Evolutionary conservation across 2,329 filamentous ascomycete species (phyloP).

Genomic region (Colletotrichum musae): DNA sequence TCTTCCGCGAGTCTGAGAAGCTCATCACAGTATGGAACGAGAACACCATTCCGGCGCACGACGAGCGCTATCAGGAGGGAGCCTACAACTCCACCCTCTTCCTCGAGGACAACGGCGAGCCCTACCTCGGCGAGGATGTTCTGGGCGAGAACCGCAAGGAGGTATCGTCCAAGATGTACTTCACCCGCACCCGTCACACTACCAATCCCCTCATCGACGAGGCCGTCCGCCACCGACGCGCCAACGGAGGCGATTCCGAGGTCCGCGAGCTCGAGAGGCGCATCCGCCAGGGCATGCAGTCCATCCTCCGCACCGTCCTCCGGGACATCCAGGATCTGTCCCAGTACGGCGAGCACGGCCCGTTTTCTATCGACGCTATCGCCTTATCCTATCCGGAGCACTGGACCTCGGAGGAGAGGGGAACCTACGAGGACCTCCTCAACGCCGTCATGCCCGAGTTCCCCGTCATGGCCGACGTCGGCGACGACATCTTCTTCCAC

Average conservation of each 20-base stretch:
- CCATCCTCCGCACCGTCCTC: background rate
- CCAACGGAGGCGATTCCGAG: background rate
- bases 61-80: conserved; percentile 9
- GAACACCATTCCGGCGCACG: background rate
- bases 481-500: background rate
- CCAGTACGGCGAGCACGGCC: background rate
- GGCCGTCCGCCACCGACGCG: background rate
- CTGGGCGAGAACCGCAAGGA: background rate
- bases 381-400: background rate
- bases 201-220: background rate
- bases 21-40: background rate
- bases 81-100: background rate
- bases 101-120: background rate
- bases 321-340: background rate
- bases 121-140: background rate
- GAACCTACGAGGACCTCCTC: background rate
- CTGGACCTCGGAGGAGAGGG: background rate
- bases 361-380: background rate
- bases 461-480: background rate
- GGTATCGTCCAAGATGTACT: background rate
- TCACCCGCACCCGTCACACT: background rate
- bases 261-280: background rate
- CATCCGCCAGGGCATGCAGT: background rate
- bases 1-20: background rate
- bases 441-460: conserved; percentile 2